These are phyloP conservation scores for Colletotrichum siamense DNA, from an alignment of 2,329 filamentous ascomycete genomes.

Conservation along the genomic window DNA sequence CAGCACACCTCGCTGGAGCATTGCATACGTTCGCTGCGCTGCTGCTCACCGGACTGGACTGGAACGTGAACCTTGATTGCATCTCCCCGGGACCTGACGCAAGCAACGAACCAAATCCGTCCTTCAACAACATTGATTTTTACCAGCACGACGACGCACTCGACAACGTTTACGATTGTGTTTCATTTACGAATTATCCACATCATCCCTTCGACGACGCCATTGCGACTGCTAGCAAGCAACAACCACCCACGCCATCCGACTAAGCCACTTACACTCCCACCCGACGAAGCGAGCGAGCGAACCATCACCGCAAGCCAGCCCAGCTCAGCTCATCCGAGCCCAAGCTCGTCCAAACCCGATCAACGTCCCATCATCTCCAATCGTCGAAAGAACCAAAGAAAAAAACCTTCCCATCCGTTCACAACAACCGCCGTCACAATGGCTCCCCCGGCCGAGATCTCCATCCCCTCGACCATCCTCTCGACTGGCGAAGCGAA, in stretches of 20 bases:
- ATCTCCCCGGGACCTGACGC: background rate
- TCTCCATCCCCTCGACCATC: conserved; percentile 71
- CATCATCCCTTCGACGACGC: background rate
- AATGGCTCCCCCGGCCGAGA: conserved; percentile 71
- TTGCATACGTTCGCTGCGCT: background rate
- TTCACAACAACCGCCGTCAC: background rate
- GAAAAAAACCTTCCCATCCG: background rate
- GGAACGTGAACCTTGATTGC: background rate
- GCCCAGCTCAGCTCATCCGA: background rate
- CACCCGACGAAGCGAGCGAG: background rate
- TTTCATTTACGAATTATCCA: background rate
- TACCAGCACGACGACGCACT: background rate
- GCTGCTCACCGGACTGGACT: background rate
- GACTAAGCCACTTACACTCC: background rate
- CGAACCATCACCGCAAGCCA: background rate
- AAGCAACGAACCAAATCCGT: conserved; percentile 1
- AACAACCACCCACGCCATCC: background rate
- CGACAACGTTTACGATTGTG: background rate
- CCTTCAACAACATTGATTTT: background rate
- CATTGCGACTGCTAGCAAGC: background rate
- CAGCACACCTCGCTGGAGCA: background rate
- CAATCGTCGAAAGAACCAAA: background rate
- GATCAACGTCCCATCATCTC: background rate
- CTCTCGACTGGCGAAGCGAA: conserved; percentile 62
- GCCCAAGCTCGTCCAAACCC: conserved; percentile 2